Evolutionary conservation across 306 rosid species (phyloP).

Genomic region (Prosopis cineraria): DNA sequence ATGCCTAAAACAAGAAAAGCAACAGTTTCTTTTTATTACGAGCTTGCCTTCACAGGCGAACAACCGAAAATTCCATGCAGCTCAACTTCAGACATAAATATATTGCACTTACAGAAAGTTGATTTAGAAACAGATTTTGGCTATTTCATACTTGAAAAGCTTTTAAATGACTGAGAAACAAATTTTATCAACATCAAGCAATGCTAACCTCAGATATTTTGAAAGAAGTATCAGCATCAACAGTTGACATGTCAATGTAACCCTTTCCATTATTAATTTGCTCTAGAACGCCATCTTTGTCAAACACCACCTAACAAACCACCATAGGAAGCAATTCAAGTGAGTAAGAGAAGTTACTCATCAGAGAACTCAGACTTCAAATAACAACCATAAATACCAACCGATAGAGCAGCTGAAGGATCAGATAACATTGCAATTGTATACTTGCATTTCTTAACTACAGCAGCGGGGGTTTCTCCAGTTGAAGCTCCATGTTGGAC

Average conservation of each 20-base stretch:
- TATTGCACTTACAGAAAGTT: conserved; percentile 14
- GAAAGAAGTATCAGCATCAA: conserved; percentile 69
- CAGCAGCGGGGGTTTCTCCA: conserved; percentile 78
- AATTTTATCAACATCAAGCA: background rate
- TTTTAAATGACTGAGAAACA: background rate
- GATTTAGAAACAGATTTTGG: background rate
- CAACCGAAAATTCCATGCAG: conserved; percentile 6
- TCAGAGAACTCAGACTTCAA: background rate
- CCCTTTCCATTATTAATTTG: conserved; percentile 62
- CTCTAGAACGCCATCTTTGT: conserved; percentile 73
- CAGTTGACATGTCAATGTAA: conserved; percentile 85
- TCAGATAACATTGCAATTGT: conserved; percentile 83
- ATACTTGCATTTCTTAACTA: conserved; percentile 73
- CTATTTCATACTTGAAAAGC: conserved; percentile 1
- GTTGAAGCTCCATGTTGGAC: conserved; percentile 71
- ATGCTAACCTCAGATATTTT: conserved; percentile 75
- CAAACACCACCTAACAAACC: conserved; percentile 63
- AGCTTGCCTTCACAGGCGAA: background rate
- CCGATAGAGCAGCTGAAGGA: conserved; percentile 79
- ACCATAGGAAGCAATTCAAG: conserved; percentile 16
- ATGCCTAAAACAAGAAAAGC: conserved; percentile 9
- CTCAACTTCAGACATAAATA: background rate
- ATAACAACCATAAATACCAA: conserved; percentile 34
- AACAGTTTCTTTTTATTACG: conserved; percentile 6
- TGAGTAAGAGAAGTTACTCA: conserved; percentile 14